Percentiles rank a stretch among this genome's conserved stretches.
These are phyloP conservation scores for Plasmodium fragile DNA, from an alignment of 169 alveolate genomes.

Conservation along the genomic window DNA sequence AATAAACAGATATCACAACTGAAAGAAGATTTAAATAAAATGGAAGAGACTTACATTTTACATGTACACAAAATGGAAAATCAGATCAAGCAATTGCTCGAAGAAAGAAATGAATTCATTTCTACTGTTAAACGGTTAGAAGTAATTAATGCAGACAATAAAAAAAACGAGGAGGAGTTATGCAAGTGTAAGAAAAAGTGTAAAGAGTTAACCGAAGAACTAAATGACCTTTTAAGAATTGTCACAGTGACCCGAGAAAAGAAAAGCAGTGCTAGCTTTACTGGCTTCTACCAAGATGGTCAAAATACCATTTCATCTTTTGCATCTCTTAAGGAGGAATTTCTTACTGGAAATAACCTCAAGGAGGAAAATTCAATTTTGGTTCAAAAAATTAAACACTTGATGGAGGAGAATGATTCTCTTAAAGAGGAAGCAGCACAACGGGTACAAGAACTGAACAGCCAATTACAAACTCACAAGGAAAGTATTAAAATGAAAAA, in stretches of 20 bases:
- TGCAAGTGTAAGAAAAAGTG: constrained; percentile 23
- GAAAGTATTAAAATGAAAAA: neutral
- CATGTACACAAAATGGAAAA: constrained; percentile 9
- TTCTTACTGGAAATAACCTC: neutral
- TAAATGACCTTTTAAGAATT: constrained; percentile 15
- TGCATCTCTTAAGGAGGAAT: neutral
- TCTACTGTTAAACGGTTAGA: constrained; percentile 16
- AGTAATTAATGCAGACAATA: constrained; percentile 15
- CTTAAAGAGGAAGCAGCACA: neutral
- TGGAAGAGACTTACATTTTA: constrained; percentile 6
- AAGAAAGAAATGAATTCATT: constrained; percentile 43
- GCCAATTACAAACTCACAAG: constrained; percentile 9
- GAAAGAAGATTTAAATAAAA: neutral
- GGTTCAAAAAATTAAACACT: neutral
- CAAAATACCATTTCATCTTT: neutral
- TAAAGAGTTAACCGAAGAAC: constrained; percentile 22
- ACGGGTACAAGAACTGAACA: neutral
- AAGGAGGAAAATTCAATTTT: neutral
- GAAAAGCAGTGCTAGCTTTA: neutral
- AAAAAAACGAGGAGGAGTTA: constrained; percentile 47
- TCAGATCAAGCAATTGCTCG: constrained; percentile 7
- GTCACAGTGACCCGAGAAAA: neutral
- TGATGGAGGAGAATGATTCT: constrained; percentile 23
- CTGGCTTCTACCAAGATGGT: constrained; percentile 11
- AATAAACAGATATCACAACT: neutral